These are phyloP conservation scores for Debaryomycetaceae sp. DNA, from an alignment of 1,139 yeast species.

Conservation along the genomic window DNA sequence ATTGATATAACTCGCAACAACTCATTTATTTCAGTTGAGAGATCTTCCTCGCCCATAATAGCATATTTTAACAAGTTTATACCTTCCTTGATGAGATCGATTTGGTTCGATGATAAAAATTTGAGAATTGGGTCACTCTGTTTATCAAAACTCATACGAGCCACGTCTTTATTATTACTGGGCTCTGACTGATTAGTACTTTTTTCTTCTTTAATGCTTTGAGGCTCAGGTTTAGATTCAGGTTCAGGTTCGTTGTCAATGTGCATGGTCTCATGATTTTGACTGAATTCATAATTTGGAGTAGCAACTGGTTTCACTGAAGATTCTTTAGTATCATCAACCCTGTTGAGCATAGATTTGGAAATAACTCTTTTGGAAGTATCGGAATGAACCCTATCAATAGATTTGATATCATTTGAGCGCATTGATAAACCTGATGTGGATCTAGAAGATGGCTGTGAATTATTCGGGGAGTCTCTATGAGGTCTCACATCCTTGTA, in stretches of 20 bases:
- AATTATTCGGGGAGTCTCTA: conserved; percentile 12
- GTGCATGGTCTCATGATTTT: neutral
- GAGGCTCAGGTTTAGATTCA: neutral
- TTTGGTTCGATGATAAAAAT: conserved; percentile 31
- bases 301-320: neutral
- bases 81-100: conserved; percentile 31
- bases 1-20: conserved; percentile 27
- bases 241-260: neutral
- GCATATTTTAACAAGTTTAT: conserved; percentile 37
- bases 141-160: conserved; percentile 17
- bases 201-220: neutral
- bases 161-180: neutral
- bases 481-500: conserved; percentile 30
- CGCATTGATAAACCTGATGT: conserved; percentile 4
- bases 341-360: conserved; percentile 1
- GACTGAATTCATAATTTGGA: neutral
- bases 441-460: conserved; percentile 25
- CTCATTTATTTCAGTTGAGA: conserved; percentile 21
- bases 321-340: neutral
- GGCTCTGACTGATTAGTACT: neutral
- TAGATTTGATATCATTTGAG: conserved; percentile 1
- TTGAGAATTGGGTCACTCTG: conserved; percentile 35
- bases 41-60: conserved; percentile 34
- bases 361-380: conserved; percentile 8
- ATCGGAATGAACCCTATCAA: conserved; percentile 3